Percentiles rank a stretch among this genome's conserved stretches.
Evolutionary conservation across 2,329 filamentous ascomycete species (phyloP).

Genomic region (Thyridium curvatum): DNA sequence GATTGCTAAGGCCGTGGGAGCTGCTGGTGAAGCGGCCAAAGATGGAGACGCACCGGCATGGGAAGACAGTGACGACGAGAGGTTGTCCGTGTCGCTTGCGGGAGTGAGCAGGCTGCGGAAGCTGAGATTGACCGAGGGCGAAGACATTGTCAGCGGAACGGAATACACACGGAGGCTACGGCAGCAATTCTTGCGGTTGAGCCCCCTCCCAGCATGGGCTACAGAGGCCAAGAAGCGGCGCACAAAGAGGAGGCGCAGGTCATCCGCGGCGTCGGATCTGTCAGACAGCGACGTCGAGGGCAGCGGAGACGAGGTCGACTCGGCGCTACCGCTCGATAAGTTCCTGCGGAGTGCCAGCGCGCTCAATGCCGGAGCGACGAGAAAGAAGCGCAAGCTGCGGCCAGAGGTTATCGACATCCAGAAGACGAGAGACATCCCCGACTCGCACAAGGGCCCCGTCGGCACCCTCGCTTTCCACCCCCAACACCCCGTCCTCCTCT

Average conservation of each 20-base stretch:
- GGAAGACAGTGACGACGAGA: slow-evolving; percentile 95
- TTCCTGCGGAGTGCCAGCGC: slow-evolving; percentile 70
- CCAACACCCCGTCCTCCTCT: slow-evolving; percentile 78
- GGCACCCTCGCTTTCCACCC: slow-evolving; percentile 87
- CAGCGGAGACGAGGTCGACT: slow-evolving; percentile 41
- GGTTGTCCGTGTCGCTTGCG: slow-evolving; percentile 75
- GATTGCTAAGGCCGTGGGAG: slow-evolving; percentile 13
- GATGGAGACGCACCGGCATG: slow-evolving; percentile 61
- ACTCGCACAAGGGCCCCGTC: slow-evolving; percentile 71
- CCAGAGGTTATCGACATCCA: slow-evolving; percentile 90
- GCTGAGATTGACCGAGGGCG: slow-evolving; percentile 69
- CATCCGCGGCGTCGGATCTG: slow-evolving; percentile 14
- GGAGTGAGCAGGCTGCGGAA: slow-evolving; percentile 72
- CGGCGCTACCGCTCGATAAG: slow-evolving; percentile 69
- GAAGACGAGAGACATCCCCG: slow-evolving; percentile 77
- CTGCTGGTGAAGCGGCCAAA: slow-evolving; percentile 35
- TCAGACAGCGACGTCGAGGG: slow-evolving; percentile 10
- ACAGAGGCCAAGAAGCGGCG: slow-evolving; percentile 42
- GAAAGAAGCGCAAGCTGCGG: slow-evolving; percentile 65
- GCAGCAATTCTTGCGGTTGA: slow-evolving; percentile 62
- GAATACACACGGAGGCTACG: slow-evolving; percentile 80
- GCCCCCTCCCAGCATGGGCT: slow-evolving; percentile 57
- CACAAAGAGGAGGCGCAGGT: slow-evolving; percentile 35
- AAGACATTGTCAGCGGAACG: slow-evolving; percentile 79
- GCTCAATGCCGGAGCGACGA: slow-evolving; percentile 39